A percentile compares a stretch with the other conserved stretches of the same genome.
Conservation (phyloP, 441 rosid genomes). For the Arabidopsis hybrid region DNA sequence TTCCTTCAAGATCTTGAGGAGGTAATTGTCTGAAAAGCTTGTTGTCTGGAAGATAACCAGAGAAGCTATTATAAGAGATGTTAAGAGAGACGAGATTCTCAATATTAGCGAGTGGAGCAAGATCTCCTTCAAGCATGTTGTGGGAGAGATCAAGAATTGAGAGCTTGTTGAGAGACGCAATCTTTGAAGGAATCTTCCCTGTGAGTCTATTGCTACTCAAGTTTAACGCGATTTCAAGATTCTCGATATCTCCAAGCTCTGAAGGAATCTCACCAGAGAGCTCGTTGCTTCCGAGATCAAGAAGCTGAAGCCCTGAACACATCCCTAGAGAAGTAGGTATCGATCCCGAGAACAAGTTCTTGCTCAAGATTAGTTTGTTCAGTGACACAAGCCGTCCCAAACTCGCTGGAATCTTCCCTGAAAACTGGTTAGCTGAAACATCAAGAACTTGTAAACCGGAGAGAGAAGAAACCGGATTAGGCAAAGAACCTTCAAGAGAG, state of each 20-base stretch:
- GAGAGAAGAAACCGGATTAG: conserved; percentile 70
- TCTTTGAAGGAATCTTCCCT: conserved; percentile 74
- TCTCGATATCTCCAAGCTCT: conserved; percentile 73
- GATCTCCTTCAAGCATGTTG: conserved; percentile 78
- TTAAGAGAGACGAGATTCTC: conserved; percentile 88
- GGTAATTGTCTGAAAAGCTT: conserved; percentile 80
- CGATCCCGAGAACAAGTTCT: conserved; percentile 71
- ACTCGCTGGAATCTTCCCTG: conserved; percentile 71
- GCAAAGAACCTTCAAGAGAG: conserved; percentile 67
- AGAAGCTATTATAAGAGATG: conserved; percentile 83
- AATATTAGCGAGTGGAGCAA: conserved; percentile 64
- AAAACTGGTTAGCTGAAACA: conserved; percentile 64
- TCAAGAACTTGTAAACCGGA: conserved; percentile 81
- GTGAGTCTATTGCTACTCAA: conserved; percentile 81
- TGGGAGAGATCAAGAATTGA: conserved; percentile 84
- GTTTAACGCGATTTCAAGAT: conserved; percentile 92
- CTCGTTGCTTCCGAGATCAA: conserved; percentile 86
- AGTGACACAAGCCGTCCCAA: conserved; percentile 75
- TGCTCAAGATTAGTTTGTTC: conserved; percentile 71
- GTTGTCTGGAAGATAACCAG: conserved; percentile 89
- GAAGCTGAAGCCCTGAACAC: conserved; percentile 85
- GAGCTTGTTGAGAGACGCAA: conserved; percentile 86
- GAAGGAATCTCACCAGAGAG: conserved; percentile 76
- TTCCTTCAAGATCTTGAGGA: conserved; percentile 65
- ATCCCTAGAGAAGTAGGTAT: conserved; percentile 77